phyloP scores from a whole-genome alignment of 345 rosid genomes.

The Brassica nigra region DNA sequence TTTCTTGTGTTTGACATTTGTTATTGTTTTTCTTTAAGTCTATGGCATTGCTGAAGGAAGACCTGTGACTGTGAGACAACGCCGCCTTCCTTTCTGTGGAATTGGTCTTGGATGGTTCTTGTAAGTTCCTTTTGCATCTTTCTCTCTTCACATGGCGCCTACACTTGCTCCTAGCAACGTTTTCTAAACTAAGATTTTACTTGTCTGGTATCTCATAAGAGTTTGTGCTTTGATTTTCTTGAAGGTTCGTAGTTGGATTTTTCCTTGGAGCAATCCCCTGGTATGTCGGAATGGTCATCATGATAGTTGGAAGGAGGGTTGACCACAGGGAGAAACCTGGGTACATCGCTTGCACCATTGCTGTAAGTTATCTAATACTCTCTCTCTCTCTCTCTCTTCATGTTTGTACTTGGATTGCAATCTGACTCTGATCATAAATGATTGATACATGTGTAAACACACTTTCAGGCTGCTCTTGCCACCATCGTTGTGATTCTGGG shows the following conservation, averaged over 20 bases:
- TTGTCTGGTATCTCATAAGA: background rate
- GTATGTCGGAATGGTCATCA: constrained; percentile 67
- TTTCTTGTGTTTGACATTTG: background rate
- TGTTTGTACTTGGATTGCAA: background rate
- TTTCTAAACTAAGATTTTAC: background rate
- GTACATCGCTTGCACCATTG: constrained; percentile 79
- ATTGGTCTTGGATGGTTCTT: constrained; percentile 82
- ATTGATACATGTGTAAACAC: background rate
- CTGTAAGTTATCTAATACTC: constrained; percentile 48
- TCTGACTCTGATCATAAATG: background rate
- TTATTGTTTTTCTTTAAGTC: constrained; percentile 42
- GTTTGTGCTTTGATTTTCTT: constrained; percentile 8
- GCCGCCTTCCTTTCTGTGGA: constrained; percentile 86
- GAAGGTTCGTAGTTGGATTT: constrained; percentile 83
- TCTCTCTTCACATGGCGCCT: background rate
- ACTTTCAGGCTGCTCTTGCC: constrained; percentile 73
- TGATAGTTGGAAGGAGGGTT: constrained; percentile 65
- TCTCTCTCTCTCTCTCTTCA: background rate
- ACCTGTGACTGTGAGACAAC: constrained; percentile 68
- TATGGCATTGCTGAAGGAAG: constrained; percentile 86
- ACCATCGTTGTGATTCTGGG: constrained; percentile 71
- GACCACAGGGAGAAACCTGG: constrained; percentile 90
- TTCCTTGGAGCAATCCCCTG: constrained; percentile 85
- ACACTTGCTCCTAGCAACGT: background rate
- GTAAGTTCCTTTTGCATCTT: constrained; percentile 49